phyloP scores from a whole-genome alignment of 306 rosid genomes.

The Castanea crenata region DNA sequence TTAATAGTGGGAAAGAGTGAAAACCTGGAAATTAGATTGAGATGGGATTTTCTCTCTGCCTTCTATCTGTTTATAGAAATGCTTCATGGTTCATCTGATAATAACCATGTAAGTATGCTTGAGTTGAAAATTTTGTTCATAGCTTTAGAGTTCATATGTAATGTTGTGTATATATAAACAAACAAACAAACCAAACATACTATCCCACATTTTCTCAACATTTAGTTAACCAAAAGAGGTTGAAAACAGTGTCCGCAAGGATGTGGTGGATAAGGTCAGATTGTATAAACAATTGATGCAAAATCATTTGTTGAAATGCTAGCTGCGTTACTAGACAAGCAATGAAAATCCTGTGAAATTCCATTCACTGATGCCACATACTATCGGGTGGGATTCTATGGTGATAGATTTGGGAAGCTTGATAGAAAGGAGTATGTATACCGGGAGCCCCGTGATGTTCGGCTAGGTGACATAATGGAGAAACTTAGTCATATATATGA shows the following conservation, averaged over 20 bases:
- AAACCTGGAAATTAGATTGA: too few relatives aligned
- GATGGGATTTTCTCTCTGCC: too few relatives aligned
- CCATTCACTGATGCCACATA: constrained; percentile 98
- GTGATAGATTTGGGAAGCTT: constrained; percentile 83
- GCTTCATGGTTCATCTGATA: too few relatives aligned
- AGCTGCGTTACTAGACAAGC: neutral
- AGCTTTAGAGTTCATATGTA: too few relatives aligned
- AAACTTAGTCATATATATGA: constrained; percentile 91
- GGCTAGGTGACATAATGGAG: constrained; percentile 98
- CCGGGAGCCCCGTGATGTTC: constrained; percentile 96
- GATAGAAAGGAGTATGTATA: constrained; percentile 84
- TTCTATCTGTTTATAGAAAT: too few relatives aligned
- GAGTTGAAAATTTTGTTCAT: too few relatives aligned
- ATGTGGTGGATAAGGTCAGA: constrained; percentile 58
- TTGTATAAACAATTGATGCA: neutral
- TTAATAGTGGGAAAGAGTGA: too few relatives aligned
- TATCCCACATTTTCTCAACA: too few relatives aligned
- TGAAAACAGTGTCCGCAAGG: constrained; percentile 86
- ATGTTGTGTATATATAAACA: too few relatives aligned
- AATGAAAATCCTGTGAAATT: constrained; percentile 24
- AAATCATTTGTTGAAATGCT: neutral
- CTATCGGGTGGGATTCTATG: constrained; percentile 95
- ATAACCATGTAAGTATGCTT: too few relatives aligned
- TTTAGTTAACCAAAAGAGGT: constrained; percentile 64
- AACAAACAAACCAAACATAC: too few relatives aligned